phyloP scores from a whole-genome alignment of 345 rosid genomes.

The Moringa oleifera region DNA sequence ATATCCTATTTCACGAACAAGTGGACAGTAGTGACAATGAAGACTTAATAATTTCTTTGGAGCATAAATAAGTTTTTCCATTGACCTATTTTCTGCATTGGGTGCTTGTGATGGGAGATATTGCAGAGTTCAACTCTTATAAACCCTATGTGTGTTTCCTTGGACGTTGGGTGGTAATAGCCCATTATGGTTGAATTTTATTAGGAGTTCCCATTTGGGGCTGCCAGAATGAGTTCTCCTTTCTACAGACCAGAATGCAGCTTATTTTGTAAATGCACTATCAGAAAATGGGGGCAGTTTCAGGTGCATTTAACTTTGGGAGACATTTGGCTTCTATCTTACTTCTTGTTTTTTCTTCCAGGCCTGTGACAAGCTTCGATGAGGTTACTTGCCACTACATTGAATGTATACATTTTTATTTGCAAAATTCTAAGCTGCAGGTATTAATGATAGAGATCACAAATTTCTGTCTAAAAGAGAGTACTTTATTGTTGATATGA shows the following conservation, averaged over 20 bases:
- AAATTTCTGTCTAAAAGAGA: slow-evolving; percentile 33
- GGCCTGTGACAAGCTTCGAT: slow-evolving; percentile 70
- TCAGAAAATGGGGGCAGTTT: background rate
- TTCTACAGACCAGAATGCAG: background rate
- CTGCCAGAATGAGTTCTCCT: background rate
- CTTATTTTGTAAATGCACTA: background rate
- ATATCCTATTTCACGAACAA: background rate
- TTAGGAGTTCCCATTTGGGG: background rate
- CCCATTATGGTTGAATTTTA: too few relatives aligned
- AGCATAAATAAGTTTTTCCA: too few relatives aligned
- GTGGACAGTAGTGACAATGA: background rate
- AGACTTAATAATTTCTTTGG: too few relatives aligned
- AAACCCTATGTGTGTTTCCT: too few relatives aligned
- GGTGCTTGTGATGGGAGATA: too few relatives aligned
- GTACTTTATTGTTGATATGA: background rate
- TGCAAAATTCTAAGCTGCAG: slow-evolving; percentile 59
- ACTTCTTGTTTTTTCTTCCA: slow-evolving; percentile 24
- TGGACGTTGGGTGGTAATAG: background rate
- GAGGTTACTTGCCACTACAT: slow-evolving; percentile 86
- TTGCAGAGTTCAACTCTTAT: too few relatives aligned
- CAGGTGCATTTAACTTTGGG: background rate
- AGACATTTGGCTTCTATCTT: background rate
- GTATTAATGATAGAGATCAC: too few relatives aligned
- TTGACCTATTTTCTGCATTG: too few relatives aligned
- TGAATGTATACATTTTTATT: slow-evolving; percentile 67